Base-by-base conservation (phyloP, 1,284 basidiomycete species). In the Tausonia pullulans region DNA sequence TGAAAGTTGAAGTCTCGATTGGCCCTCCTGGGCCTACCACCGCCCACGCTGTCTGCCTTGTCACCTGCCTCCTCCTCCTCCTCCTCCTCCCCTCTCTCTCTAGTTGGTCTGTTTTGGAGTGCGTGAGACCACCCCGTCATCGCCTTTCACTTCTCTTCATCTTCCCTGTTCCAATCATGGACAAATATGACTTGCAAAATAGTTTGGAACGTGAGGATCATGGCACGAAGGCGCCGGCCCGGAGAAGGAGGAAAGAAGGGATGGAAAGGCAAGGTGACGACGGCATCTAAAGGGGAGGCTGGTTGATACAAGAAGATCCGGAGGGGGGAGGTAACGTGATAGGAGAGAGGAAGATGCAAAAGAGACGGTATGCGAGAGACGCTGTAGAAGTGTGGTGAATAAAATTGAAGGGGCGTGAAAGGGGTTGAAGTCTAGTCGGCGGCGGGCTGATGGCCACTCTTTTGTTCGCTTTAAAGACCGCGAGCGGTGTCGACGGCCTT, bases 401-500 rank as follows among this genome's bases (percentile, higher is more conserved):
- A 10, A 10, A 14, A 41, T 3, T 4, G 39, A 27, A 60, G 27
- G 41, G 43, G 9, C 14, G 46, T 16, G 27, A 5, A 16, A 13
- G 46, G 41, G 7, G 49, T 6, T 43, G 46, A 13, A 49, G 49
- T 27, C 27, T 27, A 27, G 43, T n/a, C 14, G 41, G 49, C 14
- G 3, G 46, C 4, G 41, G 7, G 44, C 10, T 13, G 45, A 44
- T n/a, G 58, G 14, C 40, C 56, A 14, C 14, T n/a, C 46, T 8
- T 8, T 45, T 11, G 5, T 43, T 58, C 5, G 39, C 58, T 48
- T 27, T 27, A 27, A 2, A 27, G 27, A 27, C 55, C 55, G 40
- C 61, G 61, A 5, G 61, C 27, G 13, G 16, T 64, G 58, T 64
- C 62, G 52, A 64, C 60, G 52, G 54, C 62, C 14, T 39, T 51